Base-by-base conservation (phyloP, 768 basidiomycete species). In the Leccinum obscurum region DNA sequence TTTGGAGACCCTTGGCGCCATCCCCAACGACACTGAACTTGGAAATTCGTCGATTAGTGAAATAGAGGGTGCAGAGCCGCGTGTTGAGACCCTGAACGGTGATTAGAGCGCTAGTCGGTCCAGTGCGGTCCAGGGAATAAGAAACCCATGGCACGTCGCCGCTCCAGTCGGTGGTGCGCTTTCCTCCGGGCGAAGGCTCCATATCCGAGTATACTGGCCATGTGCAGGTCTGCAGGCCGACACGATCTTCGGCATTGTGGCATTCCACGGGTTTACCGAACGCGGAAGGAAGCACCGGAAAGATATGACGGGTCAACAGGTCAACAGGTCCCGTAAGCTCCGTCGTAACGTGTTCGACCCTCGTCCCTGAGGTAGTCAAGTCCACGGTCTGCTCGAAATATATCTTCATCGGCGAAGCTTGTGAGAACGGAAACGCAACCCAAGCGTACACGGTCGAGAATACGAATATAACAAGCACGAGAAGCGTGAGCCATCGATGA, bases 351-450 rank as follows among this genome's bases (percentile, higher is more conserved):
- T 70, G 74, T n/a, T 72, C 68, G 6, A 66, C 62, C 32, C 60
- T 55, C 13, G 61, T 62, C n/a, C 68, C 64, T 3, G 67, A 67
- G 8, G 72, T 58, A 32, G 67, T 64, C 41, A 90, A 72, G 52
- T 80, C 75, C 6, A 90, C 75, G 2, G 68, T 77, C 68, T 92
- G 91, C 53, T 80, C 79, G 78, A 92, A 93, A 72, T 79, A 90
- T 1, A 91, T 73, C 63, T 90, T 91, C 66, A 92, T 74, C 0
- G 89, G 90, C 5, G 81, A 71, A 22, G 80, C 70, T 44, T 77
- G 72, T 15, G 82, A 81, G 76, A 93, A 92, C 0, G 90, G 90
- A 74, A 85, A 85, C 7, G 71, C 75, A 6, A 79, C 58, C 69
- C 79, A 77, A 55, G 74, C 70, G 65, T 79, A 85, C 13, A 74